Conservation (phyloP, 2,329 filamentous ascomycete genomes). For the Fusarium anthophilum region DNA sequence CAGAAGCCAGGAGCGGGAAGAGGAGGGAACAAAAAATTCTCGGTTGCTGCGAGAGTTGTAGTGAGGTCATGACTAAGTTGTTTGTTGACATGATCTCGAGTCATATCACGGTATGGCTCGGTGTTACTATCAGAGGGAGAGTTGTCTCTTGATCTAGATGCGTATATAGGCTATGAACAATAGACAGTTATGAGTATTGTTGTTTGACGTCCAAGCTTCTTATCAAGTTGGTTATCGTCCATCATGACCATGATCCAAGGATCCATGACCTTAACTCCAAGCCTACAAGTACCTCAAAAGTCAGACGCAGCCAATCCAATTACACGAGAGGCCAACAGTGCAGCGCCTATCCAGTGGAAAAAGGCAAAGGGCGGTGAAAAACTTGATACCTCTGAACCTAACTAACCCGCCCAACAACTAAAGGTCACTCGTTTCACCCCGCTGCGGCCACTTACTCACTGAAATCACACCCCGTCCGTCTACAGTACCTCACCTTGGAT, state of each 20-base stretch:
- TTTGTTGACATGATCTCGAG: slow-evolving; percentile 16
- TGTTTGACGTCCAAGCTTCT: slow-evolving; percentile 22
- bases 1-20: slow-evolving; percentile 18
- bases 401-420: slow-evolving; percentile 36
- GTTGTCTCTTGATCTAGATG: not conserved
- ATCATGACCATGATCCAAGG: slow-evolving; percentile 26
- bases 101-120: slow-evolving; percentile 4
- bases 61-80: slow-evolving; percentile 3
- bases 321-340: slow-evolving; percentile 22
- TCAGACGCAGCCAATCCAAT: slow-evolving; percentile 18
- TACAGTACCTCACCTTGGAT: slow-evolving; percentile 10
- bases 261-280: slow-evolving; percentile 5
- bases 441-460: slow-evolving; percentile 8
- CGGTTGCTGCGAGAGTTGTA: not conserved
- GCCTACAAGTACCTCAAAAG: slow-evolving; percentile 23
- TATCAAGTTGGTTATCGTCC: not conserved
- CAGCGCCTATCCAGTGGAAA: slow-evolving; percentile 29
- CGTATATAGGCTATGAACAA: no score
- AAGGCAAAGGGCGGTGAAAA: slow-evolving; percentile 43
- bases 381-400: slow-evolving; percentile 29
- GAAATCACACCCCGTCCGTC: slow-evolving; percentile 17
- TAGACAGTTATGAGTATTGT: not conserved
- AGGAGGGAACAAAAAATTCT: slow-evolving; percentile 2
- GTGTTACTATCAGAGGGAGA: slow-evolving; percentile 1
- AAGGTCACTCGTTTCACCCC: slow-evolving; percentile 33